A percentile compares a stretch with the other conserved stretches of the same genome.
Conservation (phyloP, 805 yeast species). For the Saccharomycopsis vini region DNA sequence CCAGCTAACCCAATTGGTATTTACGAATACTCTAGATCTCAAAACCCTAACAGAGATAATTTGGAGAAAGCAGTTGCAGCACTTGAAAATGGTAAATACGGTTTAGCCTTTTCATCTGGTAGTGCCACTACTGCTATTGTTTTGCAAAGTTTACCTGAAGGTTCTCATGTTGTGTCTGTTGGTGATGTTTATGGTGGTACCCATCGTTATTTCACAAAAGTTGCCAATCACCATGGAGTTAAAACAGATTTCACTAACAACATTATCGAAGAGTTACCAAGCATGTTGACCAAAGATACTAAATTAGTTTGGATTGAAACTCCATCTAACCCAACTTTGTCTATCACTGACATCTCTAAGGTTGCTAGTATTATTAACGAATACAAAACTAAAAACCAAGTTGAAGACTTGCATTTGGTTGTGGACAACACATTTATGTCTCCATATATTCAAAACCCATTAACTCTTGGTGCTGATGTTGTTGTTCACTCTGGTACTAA, state of each 20-base stretch:
- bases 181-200: constrained; percentile 92
- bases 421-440: constrained; percentile 87
- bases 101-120: constrained; percentile 77
- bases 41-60: constrained; percentile 79
- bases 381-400: constrained; percentile 29
- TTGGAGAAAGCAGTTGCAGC: constrained; percentile 74
- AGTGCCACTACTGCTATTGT: constrained; percentile 76
- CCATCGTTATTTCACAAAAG: constrained; percentile 82
- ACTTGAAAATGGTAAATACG: constrained; percentile 66
- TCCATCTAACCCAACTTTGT: constrained; percentile 81
- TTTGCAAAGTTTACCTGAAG: constrained; percentile 62
- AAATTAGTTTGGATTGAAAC: constrained; percentile 80
- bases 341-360: constrained; percentile 62
- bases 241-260: constrained; percentile 57
- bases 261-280: constrained; percentile 49
- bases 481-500: constrained; percentile 87
- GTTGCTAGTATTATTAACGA: constrained; percentile 48
- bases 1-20: constrained; percentile 72
- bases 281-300: constrained; percentile 51
- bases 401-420: constrained; percentile 50
- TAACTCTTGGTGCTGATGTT: constrained; percentile 74
- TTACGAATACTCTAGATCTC: constrained; percentile 78
- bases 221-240: constrained; percentile 73
- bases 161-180: constrained; percentile 66
- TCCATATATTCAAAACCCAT: constrained; percentile 81